A percentile compares a stretch with the other conserved stretches of the same genome.
These are phyloP conservation scores for Mortierella antarctica DNA, from an alignment of 192 early-diverging fungal species.

Conservation along the genomic window DNA sequence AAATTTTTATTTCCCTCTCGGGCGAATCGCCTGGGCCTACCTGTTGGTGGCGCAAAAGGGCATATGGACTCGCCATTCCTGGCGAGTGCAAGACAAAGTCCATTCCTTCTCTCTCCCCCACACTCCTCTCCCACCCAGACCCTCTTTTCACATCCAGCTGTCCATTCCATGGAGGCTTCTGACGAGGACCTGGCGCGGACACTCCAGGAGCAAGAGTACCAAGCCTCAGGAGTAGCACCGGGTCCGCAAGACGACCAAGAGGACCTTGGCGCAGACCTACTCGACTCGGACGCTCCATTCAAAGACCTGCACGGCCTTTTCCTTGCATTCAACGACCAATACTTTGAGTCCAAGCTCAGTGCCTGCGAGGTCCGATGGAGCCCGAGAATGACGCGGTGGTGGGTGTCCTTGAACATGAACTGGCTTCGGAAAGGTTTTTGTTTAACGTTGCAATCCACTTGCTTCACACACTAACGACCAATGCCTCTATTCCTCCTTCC, in stretches of 20 bases:
- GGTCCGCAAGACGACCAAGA: not conserved
- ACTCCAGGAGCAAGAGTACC: conserved; percentile 39
- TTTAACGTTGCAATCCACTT: no score
- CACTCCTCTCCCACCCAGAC: not conserved
- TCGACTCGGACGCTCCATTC: conserved; percentile 22
- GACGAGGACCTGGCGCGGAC: conserved; percentile 34
- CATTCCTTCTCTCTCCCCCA: not conserved
- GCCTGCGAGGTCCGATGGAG: conserved; percentile 70
- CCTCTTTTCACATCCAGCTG: not conserved
- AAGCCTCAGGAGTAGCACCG: not conserved
- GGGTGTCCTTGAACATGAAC: not conserved
- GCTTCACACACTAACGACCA: not conserved
- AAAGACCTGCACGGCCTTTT: conserved; percentile 67
- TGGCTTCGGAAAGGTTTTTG: not conserved
- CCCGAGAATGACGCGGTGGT: conserved; percentile 63
- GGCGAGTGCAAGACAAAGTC: not conserved
- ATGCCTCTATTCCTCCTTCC: not conserved
- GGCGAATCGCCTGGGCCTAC: not conserved
- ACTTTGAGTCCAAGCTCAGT: conserved; percentile 63
- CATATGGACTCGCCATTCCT: not conserved
- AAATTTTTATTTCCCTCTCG: conserved; percentile 17
- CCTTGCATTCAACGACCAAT: conserved; percentile 63
- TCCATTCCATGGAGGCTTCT: conserved; percentile 16
- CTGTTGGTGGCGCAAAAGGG: conserved; percentile 9
- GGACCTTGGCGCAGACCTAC: not conserved